phyloP scores from a whole-genome alignment of 1,284 basidiomycete genomes.

The Cerrena zonata region DNA sequence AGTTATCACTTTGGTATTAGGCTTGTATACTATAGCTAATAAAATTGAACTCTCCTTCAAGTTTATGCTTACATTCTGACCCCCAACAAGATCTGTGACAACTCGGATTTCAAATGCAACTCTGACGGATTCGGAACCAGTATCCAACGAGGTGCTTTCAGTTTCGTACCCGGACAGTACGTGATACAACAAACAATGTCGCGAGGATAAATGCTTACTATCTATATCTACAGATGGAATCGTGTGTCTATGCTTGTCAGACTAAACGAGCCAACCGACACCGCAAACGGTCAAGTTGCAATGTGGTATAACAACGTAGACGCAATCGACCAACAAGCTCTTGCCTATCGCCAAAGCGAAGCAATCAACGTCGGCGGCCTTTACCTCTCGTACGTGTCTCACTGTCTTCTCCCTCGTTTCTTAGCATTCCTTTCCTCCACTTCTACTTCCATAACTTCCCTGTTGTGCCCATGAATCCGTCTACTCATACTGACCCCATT shows the following conservation, averaged over 20 bases:
- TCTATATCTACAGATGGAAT: slow-evolving; percentile 23
- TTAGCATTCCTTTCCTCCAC: too few relatives aligned
- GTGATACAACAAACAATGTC: slow-evolving; percentile 17
- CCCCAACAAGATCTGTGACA: slow-evolving; percentile 21
- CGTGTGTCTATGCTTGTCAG: slow-evolving; percentile 25
- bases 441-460: neutral
- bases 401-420: too few relatives aligned
- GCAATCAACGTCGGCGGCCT: slow-evolving; percentile 45
- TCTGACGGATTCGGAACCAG: slow-evolving; percentile 37
- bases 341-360: slow-evolving; percentile 22
- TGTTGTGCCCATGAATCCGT: neutral
- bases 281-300: slow-evolving; percentile 24
- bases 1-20: slow-evolving; percentile 5
- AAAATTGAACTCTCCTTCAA: slow-evolving; percentile 25
- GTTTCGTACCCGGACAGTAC: slow-evolving; percentile 46
- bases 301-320: slow-evolving; percentile 30
- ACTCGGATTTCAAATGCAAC: slow-evolving; percentile 31
- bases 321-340: slow-evolving; percentile 20
- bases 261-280: slow-evolving; percentile 22
- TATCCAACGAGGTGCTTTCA: slow-evolving; percentile 35
- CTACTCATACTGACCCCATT: slow-evolving; percentile 1
- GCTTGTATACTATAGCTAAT: neutral
- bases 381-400: slow-evolving; percentile 27
- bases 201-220: neutral
- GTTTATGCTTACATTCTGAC: slow-evolving; percentile 27